Conservation (phyloP, 1,284 basidiomycete species). For the Marasmius sp. region DNA sequence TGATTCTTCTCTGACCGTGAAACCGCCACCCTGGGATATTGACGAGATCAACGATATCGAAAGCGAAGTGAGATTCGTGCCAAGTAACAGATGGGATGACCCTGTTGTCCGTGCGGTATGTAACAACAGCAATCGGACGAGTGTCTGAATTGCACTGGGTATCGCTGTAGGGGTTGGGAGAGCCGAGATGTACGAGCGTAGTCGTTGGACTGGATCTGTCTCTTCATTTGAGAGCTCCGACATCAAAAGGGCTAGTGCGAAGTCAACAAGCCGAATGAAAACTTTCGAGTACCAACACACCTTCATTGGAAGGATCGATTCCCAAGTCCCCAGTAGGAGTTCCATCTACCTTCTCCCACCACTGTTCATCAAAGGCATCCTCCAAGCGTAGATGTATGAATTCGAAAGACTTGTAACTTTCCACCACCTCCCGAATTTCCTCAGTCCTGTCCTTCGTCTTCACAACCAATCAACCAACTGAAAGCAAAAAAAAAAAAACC, state of each 20-base stretch:
- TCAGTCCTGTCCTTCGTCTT: conserved; percentile 58
- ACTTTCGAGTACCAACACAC: conserved; percentile 32
- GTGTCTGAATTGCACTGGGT: conserved; percentile 57
- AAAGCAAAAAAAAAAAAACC: conserved; percentile 2
- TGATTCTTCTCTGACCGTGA: conserved; percentile 70
- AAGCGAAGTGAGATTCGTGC: conserved; percentile 78
- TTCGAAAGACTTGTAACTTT: conserved; percentile 49
- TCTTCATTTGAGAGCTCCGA: conserved; percentile 24
- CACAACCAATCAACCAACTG: conserved; percentile 10
- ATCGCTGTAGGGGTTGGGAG: conserved; percentile 80
- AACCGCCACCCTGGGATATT: conserved; percentile 81
- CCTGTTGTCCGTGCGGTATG: conserved; percentile 57
- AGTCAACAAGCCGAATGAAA: conserved; percentile 13
- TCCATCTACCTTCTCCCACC: conserved; percentile 57
- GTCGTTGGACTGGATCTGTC: conserved; percentile 42
- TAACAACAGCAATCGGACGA: conserved; percentile 71
- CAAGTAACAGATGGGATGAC: conserved; percentile 79
- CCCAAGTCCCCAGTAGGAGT: conserved; percentile 27
- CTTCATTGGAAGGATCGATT: conserved; percentile 52
- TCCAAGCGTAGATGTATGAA: conserved; percentile 65
- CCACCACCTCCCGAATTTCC: conserved; percentile 47
- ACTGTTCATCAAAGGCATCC: conserved; percentile 67
- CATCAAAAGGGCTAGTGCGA: conserved; percentile 24
- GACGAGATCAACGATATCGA: conserved; percentile 77
- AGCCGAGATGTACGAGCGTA: conserved; percentile 63